Evolutionary conservation across 2,329 filamentous ascomycete species (phyloP), one percentile per base, ranked within the genome.

Genomic region (Emergomyces pasteurianus): DNA sequence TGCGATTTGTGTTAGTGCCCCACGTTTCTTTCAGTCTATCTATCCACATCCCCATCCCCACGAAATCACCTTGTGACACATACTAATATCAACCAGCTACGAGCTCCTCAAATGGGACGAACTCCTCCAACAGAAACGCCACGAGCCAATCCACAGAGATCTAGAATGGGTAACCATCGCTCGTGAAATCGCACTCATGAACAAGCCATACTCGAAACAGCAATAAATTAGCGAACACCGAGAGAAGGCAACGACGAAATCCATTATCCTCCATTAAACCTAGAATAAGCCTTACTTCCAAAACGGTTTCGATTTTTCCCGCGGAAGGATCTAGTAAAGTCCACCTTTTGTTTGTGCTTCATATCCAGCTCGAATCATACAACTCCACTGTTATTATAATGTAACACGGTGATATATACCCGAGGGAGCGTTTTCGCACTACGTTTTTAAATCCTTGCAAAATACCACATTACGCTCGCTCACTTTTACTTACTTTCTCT

Each of bases 31-130:
- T 23, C n/a, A n/a, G n/a, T 38, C 46, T 9, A 12, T 26, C 56
- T 21, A 42, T 34, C 5, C 49, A 38, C 54, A 14, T 28, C 31
- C 34, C 50, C 4, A 10, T 8, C 36, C 18, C 16, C 10, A 43
- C 34, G 18, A 40, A 38, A 7, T 50, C 46, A 40, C 23, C 46
- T 21, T 16, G 12, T 26, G 9, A 52, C 28, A 60, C 23, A 43
- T 58, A 42, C 49, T 46, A 56, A 28, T 57, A 49, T 64, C 52
- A 21, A 34, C 7, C 28, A 83, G 80, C 1, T 77, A 97, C 70
- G 94, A 99, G 76, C 82, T 99, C 36, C 80, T 99, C 58, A 95
- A 95, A 73, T 97, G 92, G 90, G 94, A 99, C 74, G 92, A 96
- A 73, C 75, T 82, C 38, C 83, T 92, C 63, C 84, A 73, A 67